Conservation (phyloP, 2,329 filamentous ascomycete species). For the Phyllosticta citriasiana region DNA sequence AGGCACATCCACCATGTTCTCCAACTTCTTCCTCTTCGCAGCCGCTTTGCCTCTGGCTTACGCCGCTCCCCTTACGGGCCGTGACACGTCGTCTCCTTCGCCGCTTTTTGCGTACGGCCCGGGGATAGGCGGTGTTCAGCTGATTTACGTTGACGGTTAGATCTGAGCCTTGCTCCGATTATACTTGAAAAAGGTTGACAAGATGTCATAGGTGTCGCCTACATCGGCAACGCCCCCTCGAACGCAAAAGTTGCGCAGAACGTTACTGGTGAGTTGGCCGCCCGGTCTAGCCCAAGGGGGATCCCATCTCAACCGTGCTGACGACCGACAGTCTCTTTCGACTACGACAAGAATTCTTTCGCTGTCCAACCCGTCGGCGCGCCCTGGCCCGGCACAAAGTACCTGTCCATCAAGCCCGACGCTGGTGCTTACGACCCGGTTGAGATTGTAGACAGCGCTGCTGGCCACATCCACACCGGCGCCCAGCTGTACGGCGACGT, state of each 20-base stretch:
- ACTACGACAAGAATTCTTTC: not conserved
- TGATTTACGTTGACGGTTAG: constrained; percentile 3
- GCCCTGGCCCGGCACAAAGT: constrained; percentile 2
- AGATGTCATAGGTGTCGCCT: not conserved
- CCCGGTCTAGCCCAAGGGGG: not conserved
- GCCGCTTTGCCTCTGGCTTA: not conserved
- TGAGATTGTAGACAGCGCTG: not conserved
- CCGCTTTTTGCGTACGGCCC: constrained; percentile 1
- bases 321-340: not conserved
- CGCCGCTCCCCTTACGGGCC: not conserved
- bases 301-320: not conserved
- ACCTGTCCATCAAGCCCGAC: not conserved
- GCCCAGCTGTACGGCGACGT: constrained; percentile 1
- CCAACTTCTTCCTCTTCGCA: not conserved
- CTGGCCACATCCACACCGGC: constrained; percentile 2
- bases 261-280: not conserved
- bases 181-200: not conserved
- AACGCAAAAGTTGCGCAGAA: not conserved
- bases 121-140: not conserved
- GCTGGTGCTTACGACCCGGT: not conserved
- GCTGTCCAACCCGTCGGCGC: not conserved
- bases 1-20: not conserved
- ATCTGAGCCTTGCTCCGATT: not conserved
- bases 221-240: not conserved
- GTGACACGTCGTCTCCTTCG: not conserved